These are phyloP conservation scores for Phytophthora tentaculata DNA, from an alignment of 352 stramenopile species.

Conservation along the genomic window DNA sequence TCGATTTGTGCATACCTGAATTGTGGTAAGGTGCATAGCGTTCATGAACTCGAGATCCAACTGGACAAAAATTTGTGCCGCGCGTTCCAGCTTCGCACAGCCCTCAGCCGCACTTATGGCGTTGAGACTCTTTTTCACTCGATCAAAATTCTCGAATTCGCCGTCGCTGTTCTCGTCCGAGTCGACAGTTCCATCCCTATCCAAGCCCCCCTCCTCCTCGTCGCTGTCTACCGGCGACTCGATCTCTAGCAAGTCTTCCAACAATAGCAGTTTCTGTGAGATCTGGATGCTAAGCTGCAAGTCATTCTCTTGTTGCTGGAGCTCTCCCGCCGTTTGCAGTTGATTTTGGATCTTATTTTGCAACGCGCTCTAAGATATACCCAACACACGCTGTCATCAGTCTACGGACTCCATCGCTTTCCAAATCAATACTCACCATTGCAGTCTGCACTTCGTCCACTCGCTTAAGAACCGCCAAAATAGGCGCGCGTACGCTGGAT, in stretches of 20 bases:
- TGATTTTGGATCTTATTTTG: slow-evolving; percentile 60
- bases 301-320: slow-evolving; percentile 57
- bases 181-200: slow-evolving; percentile 10
- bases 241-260: slow-evolving; percentile 84
- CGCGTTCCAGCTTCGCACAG: slow-evolving; percentile 79
- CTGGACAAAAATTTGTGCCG: slow-evolving; percentile 75
- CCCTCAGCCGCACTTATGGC: slow-evolving; percentile 52
- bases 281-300: slow-evolving; percentile 73
- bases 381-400: slow-evolving; percentile 8
- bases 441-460: slow-evolving; percentile 74
- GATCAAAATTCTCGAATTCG: slow-evolving; percentile 79
- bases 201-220: slow-evolving; percentile 16
- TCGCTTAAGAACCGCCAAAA: slow-evolving; percentile 78
- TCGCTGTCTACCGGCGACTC: slow-evolving; percentile 39
- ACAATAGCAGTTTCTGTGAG: slow-evolving; percentile 75
- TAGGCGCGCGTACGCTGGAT: slow-evolving; percentile 73
- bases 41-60: slow-evolving; percentile 81
- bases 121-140: slow-evolving; percentile 44
- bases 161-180: slow-evolving; percentile 50
- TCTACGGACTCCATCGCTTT: background rate
- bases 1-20: slow-evolving; percentile 56
- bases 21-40: slow-evolving; percentile 63
- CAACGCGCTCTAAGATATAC: slow-evolving; percentile 45
- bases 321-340: slow-evolving; percentile 45
- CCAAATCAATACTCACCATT: slow-evolving; percentile 48